A percentile compares a stretch with the other conserved stretches of the same genome.
Evolutionary conservation across 108 stramenopile genomes (phyloP).

Genomic region (Cyclotella choctawhatcheeana): DNA sequence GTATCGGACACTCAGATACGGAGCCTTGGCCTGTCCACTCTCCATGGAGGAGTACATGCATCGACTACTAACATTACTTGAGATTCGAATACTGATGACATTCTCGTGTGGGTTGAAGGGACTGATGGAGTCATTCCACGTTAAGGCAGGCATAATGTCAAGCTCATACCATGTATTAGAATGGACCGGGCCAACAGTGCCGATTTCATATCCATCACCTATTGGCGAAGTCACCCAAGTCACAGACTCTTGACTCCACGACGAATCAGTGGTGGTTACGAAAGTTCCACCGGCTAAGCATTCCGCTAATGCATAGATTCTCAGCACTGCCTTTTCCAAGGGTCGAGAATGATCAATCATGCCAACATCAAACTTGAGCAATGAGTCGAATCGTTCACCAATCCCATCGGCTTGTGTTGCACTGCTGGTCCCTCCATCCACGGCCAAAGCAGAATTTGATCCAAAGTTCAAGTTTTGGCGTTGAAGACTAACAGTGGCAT

Average conservation of each 20-base stretch:
- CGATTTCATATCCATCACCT: constrained; percentile 17
- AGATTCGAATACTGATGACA: constrained; percentile 21
- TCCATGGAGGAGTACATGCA: constrained; percentile 35
- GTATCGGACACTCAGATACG: constrained; percentile 17
- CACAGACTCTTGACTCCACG: constrained; percentile 19
- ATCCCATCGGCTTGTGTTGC: not conserved
- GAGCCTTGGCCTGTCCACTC: constrained; percentile 24
- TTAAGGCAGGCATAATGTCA: constrained; percentile 14
- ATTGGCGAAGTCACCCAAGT: constrained; percentile 17
- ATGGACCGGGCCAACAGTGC: not conserved
- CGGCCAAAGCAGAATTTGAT: constrained; percentile 21
- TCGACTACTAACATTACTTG: constrained; percentile 5
- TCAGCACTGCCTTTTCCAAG: constrained; percentile 10
- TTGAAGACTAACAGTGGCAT: constrained; percentile 20
- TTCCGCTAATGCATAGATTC: constrained; percentile 14
- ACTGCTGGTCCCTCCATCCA: constrained; percentile 10
- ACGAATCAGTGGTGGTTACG: constrained; percentile 13
- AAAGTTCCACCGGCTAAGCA: constrained; percentile 24
- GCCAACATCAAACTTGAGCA: constrained; percentile 31
- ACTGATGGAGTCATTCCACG: constrained; percentile 19
- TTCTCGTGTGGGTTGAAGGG: not conserved
- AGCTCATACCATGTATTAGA: constrained; percentile 24
- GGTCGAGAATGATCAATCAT: constrained; percentile 28
- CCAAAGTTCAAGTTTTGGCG: constrained; percentile 24
- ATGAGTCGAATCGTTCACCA: constrained; percentile 29